Base-by-base conservation (phyloP, 345 rosid genomes). In the Syzygium oleosum region DNA sequence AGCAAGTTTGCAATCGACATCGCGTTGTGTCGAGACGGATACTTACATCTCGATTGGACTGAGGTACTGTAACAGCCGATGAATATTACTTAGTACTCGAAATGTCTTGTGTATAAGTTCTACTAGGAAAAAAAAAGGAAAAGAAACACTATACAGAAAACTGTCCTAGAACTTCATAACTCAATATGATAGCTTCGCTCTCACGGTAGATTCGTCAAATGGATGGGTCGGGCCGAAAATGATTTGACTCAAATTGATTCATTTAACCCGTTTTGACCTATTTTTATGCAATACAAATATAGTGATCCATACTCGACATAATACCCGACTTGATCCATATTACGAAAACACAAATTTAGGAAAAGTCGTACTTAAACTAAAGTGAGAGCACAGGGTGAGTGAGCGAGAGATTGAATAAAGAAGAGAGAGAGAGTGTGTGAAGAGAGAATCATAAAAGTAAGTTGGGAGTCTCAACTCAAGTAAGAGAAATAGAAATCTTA, bases 211-310 rank as follows among this genome's bases (percentile, higher is more conserved):
- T 43, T 1, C 7, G 7, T 43, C 46, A 43, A 43, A 43, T 6
- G 1, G 7, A 1, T 43, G 46, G 7, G 7, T 43, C 1, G 7
- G 7, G 1, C 1, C 46, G 7, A 43, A 43, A 43, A 43, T 43
- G 1, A 43, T 43, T 4, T 5, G 6, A 4, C 2, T 4, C 46
- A 43, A 43, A 43, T 43, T 43, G 1, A 43, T 43, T 43, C 1
- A 5, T 43, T 43, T 43, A 43, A 5, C 46, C 7, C 7, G 46
- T 43, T 43, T 6, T 43, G 46, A 43, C 46, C 46, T 6, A 6
- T 43, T 43, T 43, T 0, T 1, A 43, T 43, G 7, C 1, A 43
- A 43, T 43, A 43, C 7, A 43, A 43, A 1, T 43, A 1, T 43
- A 43, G 46, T 43, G 46, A 43, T 43, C 7, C 7, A 43, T 43